Evolutionary conservation across 139 green algal genomes (phyloP), one percentile per base, ranked within the genome.

Genomic region (Mesotaenium endlicherianum): DNA sequence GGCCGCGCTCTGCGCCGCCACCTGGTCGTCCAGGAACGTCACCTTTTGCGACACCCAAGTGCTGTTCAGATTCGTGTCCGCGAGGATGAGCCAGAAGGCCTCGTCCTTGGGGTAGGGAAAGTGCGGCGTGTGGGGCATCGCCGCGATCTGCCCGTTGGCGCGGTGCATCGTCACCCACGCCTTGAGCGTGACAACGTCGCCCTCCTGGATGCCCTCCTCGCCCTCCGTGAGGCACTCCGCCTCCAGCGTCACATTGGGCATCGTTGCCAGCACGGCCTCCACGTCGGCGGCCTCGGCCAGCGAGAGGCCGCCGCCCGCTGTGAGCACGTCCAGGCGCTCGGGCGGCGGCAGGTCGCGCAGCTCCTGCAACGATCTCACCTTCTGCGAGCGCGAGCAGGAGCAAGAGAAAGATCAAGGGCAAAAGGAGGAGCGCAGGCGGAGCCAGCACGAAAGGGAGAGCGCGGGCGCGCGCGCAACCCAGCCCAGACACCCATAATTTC

Each of bases 81-180:
- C 85, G 20, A 90, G 38, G 30, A 90, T 41, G n/a, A 90, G 85
- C 82, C 71, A 91, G 88, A 81, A 91, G 41, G 30, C 50, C 87
- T 91, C 87, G 53, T 86, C 87, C 43, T 91, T 91, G 0, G 39
- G 50, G 40, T 76, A 69, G 17, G 87, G 87, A 8, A 87, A 90
- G 59, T 80, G 58, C 2, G 87, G 87, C 36, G 57, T 82, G 77
- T 89, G 69, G 1, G 87, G 82, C n/a, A 72, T 30, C 41, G 49
- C 31, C 2, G 40, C 59, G 17, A 68, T 8, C 1, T n/a, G 76
- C 3, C 60, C 77, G 36, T 50, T 59, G 8, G 34, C 26, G 30
- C 83, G 75, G 0, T 55, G 43, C 26, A 90, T 39, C 38, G 79
- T 47, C 41, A 91, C 40, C 83, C 83, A 88, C 6, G 53, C 58